Evolutionary conservation across 2,329 filamentous ascomycete genomes (phyloP), one percentile per base, ranked within the genome.

Genomic region (Lasiodiplodia sp.): DNA sequence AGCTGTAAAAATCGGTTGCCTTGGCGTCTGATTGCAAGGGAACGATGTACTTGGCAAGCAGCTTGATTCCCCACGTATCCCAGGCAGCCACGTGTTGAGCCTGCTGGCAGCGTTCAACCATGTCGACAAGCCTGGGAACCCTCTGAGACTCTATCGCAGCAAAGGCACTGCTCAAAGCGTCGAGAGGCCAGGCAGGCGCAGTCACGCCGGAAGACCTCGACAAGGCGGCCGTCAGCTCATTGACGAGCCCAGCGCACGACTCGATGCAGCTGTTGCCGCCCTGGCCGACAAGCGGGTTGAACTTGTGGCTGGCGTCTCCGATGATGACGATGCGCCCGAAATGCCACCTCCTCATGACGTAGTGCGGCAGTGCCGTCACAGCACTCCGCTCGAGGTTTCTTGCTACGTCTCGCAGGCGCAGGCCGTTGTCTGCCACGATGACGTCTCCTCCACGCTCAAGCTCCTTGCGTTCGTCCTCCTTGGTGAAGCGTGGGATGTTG

Each of bases 221-320:
- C 37, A 28, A 5, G 21, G 37, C 7, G 21, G 21, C 37, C 6
- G 23, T 21, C 12, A 60, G 3, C 56, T 40, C 38, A 8, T 64
- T 64, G 25, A 37, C 60, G 28, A 64, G 60, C 47, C 21, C 60
- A 2, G 60, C 60, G 47, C 40, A 49, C 6, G 40, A 51, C 38
- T 64, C 60, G 40, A 64, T 49, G 28, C 40, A 49, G 40, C 40
- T 52, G 31, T 64, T 64, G 34, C 60, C 60, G 23, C 44, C 60
- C 40, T 51, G 47, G 5, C 40, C 44, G 10, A 64, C 40, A 10
- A 64, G 40, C 12, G 47, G 40, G 44, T 52, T 64, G 60, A 52
- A 64, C n/a, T 52, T 64, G 44, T 64, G 60, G 25, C 40, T 52
- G 28, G 60, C 40, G 18, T 64, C 60, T 3, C 60, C 60, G 21